Conservation (phyloP, 345 rosid species). For the Hypericum perforatum region DNA sequence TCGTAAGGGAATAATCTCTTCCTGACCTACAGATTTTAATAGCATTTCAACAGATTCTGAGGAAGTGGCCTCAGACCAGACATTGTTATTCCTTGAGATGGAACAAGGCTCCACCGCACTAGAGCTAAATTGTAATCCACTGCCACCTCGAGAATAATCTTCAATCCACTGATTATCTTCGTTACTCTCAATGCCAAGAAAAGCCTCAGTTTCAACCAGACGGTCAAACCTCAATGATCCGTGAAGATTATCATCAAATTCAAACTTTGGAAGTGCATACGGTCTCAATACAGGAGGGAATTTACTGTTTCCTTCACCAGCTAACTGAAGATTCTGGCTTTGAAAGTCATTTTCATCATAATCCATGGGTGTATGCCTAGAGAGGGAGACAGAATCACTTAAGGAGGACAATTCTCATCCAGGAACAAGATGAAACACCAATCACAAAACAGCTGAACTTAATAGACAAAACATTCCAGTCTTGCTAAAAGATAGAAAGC, state of each 20-base stretch:
- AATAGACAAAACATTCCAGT: too few species aligned
- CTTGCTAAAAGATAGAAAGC: too few species aligned
- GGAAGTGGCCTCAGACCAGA: constrained; percentile 96
- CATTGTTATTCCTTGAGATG: constrained; percentile 74
- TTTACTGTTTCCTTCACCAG: constrained; percentile 74
- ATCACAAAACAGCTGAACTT: too few species aligned
- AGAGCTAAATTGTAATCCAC: constrained; percentile 67
- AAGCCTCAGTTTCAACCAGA: constrained; percentile 60
- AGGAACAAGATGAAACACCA: background rate
- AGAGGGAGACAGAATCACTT: background rate
- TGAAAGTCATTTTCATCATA: constrained; percentile 96
- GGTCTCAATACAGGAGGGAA: constrained; percentile 61
- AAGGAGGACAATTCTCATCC: background rate
- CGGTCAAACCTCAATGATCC: constrained; percentile 64
- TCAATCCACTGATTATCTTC: constrained; percentile 90
- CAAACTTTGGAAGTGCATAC: constrained; percentile 84
- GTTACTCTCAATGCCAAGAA: constrained; percentile 78
- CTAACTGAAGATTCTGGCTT: constrained; percentile 84
- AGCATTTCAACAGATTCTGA: constrained; percentile 89
- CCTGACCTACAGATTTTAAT: constrained; percentile 92
- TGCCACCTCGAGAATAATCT: constrained; percentile 57
- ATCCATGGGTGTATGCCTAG: constrained; percentile 69
- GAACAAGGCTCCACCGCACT: constrained; percentile 77
- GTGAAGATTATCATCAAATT: constrained; percentile 75
- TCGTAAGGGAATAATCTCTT: constrained; percentile 46